Evolutionary conservation across 345 rosid species (phyloP), one percentile per base, ranked within the genome.

Genomic region (Corchorus olitorius): DNA sequence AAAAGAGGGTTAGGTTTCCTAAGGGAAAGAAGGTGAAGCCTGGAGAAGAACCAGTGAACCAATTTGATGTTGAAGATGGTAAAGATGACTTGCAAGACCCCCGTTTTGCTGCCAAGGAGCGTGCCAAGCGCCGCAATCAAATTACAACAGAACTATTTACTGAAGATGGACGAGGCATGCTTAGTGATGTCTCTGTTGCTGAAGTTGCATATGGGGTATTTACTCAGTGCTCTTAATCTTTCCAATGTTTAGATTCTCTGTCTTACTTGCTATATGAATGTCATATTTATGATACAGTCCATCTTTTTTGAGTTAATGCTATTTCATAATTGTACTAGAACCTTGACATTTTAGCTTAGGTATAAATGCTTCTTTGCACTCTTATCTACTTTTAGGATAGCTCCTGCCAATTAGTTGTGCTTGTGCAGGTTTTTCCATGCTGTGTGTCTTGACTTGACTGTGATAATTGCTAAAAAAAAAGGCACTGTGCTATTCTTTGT

Each of bases 11-110:
- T 54, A 84, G 98, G 69, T 97, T 94, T 86, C 99, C 99, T 2
- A 97, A 91, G 80, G 98, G 98, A 20, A 97, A 87, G 88, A 97
- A 97, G 81, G 75, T 86, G 66, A 97, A 89, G 87, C 76, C 89
- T 13, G 97, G 85, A 14, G 89, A 89, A 41, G 89, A 77, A 71
- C 70, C 16, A 13, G 63, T 59, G 60, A 53, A 74, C 9, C 73
- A 60, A 74, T 80, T 78, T 76, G 92, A 72, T n/a, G 83, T 74
- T 64, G 70, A 76, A 77, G 91, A 68, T 27, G 86, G 43, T 15
- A 72, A 80, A 0, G 27, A 17, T 35, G 88, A 79, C 20, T 19
- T 34, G 55, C 63, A 75, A 19, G 56, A 86, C 78, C 88, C 98
- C n/a, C 87, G 82, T 59, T 27, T 52, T 27, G 99, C 98, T 81